A percentile compares a stretch with the other conserved stretches of the same genome.
Conservation (phyloP, 2,329 filamentous ascomycete species). For the Biscogniauxia sp. region DNA sequence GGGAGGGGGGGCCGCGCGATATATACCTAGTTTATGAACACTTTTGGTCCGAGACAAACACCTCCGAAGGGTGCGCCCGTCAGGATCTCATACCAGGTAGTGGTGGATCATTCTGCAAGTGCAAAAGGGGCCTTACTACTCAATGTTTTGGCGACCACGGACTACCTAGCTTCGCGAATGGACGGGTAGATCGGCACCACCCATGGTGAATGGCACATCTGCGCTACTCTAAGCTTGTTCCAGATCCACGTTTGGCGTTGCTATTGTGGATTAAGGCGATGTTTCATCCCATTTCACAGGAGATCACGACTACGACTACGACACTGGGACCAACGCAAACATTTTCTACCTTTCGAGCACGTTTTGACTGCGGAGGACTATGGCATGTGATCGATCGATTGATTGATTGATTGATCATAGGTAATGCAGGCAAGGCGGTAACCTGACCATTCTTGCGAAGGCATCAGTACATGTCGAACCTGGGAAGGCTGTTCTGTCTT, state of each 20-base stretch:
- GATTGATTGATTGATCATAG: not conserved
- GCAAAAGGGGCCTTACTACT: not conserved
- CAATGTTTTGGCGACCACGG: not conserved
- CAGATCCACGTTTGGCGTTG: slow-evolving; percentile 13
- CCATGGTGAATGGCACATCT: slow-evolving; percentile 1
- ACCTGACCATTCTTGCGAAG: not conserved
- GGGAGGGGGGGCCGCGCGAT: not conserved
- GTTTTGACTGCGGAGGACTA: not conserved
- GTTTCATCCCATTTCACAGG: slow-evolving; percentile 22
- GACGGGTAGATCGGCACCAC: not conserved
- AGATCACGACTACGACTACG: slow-evolving; percentile 1
- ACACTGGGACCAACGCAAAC: slow-evolving; percentile 2
- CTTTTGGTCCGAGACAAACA: not conserved
- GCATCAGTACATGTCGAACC: not conserved
- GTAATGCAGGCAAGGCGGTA: not conserved
- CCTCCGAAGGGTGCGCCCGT: not conserved
- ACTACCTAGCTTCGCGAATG: not conserved
- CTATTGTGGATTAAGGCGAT: slow-evolving; percentile 14
- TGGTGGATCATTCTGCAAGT: slow-evolving; percentile 3
- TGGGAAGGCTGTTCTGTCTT: not conserved
- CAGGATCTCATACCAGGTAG: slow-evolving; percentile 3
- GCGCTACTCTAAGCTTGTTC: slow-evolving; percentile 5
- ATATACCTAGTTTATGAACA: not conserved
- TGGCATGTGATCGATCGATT: not conserved
- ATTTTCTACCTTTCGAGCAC: not conserved